These are phyloP conservation scores for Penicillium sp. DNA, from an alignment of 2,329 filamentous ascomycete species.

Conservation along the genomic window DNA sequence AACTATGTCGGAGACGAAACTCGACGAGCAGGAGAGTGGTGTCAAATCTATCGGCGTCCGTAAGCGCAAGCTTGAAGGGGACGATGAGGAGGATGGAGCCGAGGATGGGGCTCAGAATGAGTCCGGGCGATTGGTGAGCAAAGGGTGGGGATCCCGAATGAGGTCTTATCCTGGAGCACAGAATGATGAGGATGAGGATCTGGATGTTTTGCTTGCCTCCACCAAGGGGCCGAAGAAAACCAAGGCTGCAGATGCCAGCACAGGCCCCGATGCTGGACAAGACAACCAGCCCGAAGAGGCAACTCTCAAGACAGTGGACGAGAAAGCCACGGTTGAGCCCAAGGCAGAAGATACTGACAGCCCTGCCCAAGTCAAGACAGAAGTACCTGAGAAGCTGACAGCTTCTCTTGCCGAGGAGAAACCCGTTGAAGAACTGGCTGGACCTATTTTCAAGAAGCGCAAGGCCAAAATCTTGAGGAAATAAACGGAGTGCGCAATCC, in stretches of 20 bases:
- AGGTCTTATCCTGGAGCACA: slow-evolving; percentile 36
- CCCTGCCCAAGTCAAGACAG: slow-evolving; percentile 20
- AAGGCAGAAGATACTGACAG: slow-evolving; percentile 10
- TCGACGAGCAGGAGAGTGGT: slow-evolving; percentile 35
- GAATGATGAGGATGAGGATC: slow-evolving; percentile 31
- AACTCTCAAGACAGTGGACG: slow-evolving; percentile 13
- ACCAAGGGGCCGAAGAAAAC: slow-evolving; percentile 36
- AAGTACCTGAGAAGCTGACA: slow-evolving; percentile 18
- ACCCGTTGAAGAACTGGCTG: slow-evolving; percentile 20
- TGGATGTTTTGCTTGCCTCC: slow-evolving; percentile 41
- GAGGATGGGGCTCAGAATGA: slow-evolving; percentile 29
- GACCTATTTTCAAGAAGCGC: slow-evolving; percentile 46
- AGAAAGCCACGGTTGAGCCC: slow-evolving; percentile 3
- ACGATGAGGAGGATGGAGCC: slow-evolving; percentile 39
- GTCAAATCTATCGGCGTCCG: slow-evolving; percentile 38
- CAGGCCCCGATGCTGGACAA: slow-evolving; percentile 7
- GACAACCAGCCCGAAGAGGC: slow-evolving; percentile 11
- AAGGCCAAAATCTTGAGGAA: slow-evolving; percentile 42
- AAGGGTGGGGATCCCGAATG: slow-evolving; percentile 41
- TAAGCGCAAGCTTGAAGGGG: slow-evolving; percentile 42
- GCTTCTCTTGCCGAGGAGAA: slow-evolving; percentile 7
- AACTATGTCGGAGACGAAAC: slow-evolving; percentile 50
- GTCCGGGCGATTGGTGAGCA: slow-evolving; percentile 30
- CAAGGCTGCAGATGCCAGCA: slow-evolving; percentile 13
- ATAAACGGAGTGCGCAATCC: slow-evolving; percentile 12